Evolutionary conservation across 2,329 filamentous ascomycete species (phyloP), one percentile per base, ranked within the genome.

Genomic region (Diaporthe humulicola): DNA sequence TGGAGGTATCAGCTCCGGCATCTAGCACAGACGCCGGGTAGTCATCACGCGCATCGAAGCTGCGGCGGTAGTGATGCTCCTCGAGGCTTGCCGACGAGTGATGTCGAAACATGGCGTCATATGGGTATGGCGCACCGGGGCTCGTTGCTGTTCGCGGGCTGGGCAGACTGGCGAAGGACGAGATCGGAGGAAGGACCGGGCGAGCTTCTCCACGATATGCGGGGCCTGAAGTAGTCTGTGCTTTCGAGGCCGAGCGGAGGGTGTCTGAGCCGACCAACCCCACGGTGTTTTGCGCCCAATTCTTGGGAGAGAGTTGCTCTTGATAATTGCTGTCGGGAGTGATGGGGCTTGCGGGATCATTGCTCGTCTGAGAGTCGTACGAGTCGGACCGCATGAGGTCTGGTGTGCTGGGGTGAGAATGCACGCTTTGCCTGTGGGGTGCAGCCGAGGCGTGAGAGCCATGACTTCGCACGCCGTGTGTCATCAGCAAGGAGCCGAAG

Each of bases 351-450:
- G 85, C 79, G 40, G 88, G 86, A 73, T 90, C 90, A 78, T 85
- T 86, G 80, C 88, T 90, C 77, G 85, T 85, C 76, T 90, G 88
- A 15, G 90, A 92, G 79, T 92, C 90, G 81, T 90, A 92, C 0
- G 90, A 92, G 78, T 91, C 85, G 70, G 90, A 90, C 57, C 90
- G 88, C 67, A 89, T 82, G n/a, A 92, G 86, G 78, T 89, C 88
- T 40, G 90, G 90, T 0, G 88, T 89, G 77, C 86, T 85, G 66
- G 88, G 86, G 28, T 87, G 87, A 5, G 86, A 86, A 52, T 4
- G 88, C 58, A 73, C 69, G 25, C 33, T 52, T 38, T 60, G 48
- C 36, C 38, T 73, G 48, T 64, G 61, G 30, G 54, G 42, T 48
- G 60, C 60, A 17, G 33, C 54, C 33, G 52, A 42, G 28, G 73